Conservation (phyloP, 2,329 filamentous ascomycete species). For the Pochonia chlamydosporia region DNA sequence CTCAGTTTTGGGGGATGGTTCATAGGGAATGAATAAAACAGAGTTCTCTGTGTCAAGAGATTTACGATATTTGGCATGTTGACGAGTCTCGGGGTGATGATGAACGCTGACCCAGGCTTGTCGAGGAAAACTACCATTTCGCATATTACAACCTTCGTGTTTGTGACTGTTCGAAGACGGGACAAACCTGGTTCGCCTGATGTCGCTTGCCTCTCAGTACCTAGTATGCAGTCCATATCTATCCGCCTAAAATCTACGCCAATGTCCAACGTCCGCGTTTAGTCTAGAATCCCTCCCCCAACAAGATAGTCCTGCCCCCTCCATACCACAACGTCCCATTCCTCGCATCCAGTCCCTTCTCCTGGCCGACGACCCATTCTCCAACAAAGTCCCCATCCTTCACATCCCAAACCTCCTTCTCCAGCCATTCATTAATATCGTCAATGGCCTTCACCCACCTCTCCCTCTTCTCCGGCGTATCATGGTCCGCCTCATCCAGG, state of each 20-base stretch:
- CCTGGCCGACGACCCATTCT: slow-evolving; percentile 85
- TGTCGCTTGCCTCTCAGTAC: too few relatives aligned
- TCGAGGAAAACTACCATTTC: too few relatives aligned
- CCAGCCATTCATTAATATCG: slow-evolving; percentile 69
- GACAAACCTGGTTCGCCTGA: too few relatives aligned
- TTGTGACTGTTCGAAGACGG: too few relatives aligned
- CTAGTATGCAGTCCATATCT: not conserved
- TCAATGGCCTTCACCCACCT: slow-evolving; percentile 68
- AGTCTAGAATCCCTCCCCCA: slow-evolving; percentile 54
- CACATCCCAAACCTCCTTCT: slow-evolving; percentile 63
- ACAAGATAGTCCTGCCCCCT: slow-evolving; percentile 63
- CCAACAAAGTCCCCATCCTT: slow-evolving; percentile 41
- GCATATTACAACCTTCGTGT: too few relatives aligned
- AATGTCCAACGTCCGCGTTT: not conserved
- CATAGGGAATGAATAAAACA: slow-evolving; percentile 37
- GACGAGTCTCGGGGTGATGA: not conserved
- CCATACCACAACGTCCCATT: slow-evolving; percentile 83
- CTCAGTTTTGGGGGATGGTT: slow-evolving; percentile 35
- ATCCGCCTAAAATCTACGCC: not conserved
- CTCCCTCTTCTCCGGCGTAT: slow-evolving; percentile 50
- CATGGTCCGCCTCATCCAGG: slow-evolving; percentile 60
- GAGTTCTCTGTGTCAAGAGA: slow-evolving; percentile 11
- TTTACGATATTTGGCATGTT: not conserved
- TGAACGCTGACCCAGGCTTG: too few relatives aligned
- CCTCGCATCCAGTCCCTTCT: slow-evolving; percentile 71